These are phyloP conservation scores for Stephania japonica DNA, from an alignment of 164 flowering plant species.

Conservation along the genomic window DNA sequence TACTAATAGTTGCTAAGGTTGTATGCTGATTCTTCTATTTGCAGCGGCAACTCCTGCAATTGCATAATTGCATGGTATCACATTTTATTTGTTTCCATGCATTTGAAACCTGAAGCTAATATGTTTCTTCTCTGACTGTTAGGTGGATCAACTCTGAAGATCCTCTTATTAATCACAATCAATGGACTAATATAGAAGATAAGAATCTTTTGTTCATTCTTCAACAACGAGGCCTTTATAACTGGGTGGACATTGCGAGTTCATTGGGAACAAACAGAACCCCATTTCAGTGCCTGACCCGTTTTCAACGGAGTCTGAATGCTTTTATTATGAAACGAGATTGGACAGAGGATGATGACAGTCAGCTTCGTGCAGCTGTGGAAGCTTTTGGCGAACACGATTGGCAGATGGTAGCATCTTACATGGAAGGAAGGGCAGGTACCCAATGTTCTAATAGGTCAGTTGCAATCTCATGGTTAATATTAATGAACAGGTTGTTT, in stretches of 20 bases:
- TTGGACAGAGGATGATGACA: conserved; percentile 89
- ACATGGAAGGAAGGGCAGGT: conserved; percentile 67
- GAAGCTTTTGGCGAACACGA: conserved; percentile 63
- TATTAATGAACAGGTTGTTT: not conserved
- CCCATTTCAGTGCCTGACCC: conserved; percentile 80
- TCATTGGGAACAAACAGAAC: conserved; percentile 69
- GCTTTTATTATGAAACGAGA: conserved; percentile 56
- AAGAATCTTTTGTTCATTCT: conserved; percentile 48
- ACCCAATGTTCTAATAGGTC: conserved; percentile 94
- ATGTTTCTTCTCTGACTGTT: conserved; percentile 5
- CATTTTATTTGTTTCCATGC: not conserved
- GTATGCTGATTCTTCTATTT: too few relatives aligned
- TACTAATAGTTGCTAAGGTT: too few relatives aligned
- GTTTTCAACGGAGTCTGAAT: conserved; percentile 90
- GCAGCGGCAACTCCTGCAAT: too few relatives aligned
- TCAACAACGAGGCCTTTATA: conserved; percentile 52
- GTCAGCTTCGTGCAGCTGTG: conserved; percentile 67
- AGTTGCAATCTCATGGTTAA: conserved; percentile 18
- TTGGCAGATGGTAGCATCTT: conserved; percentile 84
- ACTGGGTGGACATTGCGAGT: conserved; percentile 72
- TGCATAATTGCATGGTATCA: not conserved
- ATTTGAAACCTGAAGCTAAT: too few relatives aligned
- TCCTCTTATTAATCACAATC: conserved; percentile 56
- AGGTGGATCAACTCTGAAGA: conserved; percentile 91
- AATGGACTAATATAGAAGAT: conserved; percentile 75